Conservation (phyloP, 352 stramenopile genomes). For the Phytophthora vignae region DNA sequence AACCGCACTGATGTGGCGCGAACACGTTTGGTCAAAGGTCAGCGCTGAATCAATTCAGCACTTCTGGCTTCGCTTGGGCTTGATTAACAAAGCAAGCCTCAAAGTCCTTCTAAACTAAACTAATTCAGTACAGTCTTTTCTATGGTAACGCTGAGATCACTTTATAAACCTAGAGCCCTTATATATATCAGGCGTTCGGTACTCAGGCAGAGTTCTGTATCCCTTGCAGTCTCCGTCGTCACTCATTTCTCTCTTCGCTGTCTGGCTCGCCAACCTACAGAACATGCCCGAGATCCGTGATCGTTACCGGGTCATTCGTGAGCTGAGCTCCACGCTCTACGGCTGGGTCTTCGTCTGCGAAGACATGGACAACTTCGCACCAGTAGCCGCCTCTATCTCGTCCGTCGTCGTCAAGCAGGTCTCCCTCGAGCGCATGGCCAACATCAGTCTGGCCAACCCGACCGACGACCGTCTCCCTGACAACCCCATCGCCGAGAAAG, state of each 20-base stretch:
- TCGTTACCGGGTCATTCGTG: not conserved
- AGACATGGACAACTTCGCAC: not conserved
- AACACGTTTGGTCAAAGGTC: too few species aligned
- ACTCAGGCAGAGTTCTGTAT: too few species aligned
- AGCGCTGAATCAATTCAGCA: too few species aligned
- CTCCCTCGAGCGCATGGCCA: constrained; percentile 38
- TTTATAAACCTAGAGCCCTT: too few species aligned
- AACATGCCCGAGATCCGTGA: constrained; percentile 22
- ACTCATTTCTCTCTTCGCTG: not conserved
- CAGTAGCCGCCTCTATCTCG: not conserved
- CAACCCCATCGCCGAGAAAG: constrained; percentile 52
- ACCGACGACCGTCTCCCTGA: constrained; percentile 40
- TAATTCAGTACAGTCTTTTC: too few species aligned
- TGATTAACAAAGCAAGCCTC: too few species aligned
- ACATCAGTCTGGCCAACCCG: not conserved
- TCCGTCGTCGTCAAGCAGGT: constrained; percentile 59
- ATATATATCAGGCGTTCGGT: too few species aligned
- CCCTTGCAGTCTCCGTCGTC: too few species aligned
- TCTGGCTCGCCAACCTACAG: not conserved
- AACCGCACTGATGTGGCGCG: too few species aligned
- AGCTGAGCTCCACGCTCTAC: constrained; percentile 3
- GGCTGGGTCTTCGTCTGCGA: constrained; percentile 1
- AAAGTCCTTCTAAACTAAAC: too few species aligned
- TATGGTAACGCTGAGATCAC: too few species aligned
- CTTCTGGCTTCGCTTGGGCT: too few species aligned